Evolutionary conservation across 306 rosid genomes (phyloP).

Genomic region (Arachis stenosperma): DNA sequence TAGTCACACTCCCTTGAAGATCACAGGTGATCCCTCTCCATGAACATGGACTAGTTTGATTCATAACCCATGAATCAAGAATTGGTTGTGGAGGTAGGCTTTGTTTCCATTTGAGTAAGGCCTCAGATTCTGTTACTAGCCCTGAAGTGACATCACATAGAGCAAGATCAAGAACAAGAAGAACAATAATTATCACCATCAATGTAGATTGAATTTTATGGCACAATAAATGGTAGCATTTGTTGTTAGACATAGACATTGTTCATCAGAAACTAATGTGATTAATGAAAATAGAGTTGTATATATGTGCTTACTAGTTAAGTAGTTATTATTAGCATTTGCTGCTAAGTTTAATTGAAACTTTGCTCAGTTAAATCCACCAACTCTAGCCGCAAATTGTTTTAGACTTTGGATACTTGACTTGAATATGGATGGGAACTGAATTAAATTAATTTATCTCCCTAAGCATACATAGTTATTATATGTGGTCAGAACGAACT

Average conservation of each 20-base stretch:
- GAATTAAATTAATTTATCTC: not conserved
- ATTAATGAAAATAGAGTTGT: no score
- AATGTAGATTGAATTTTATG: not conserved
- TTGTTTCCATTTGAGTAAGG: constrained; percentile 57
- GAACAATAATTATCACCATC: not conserved
- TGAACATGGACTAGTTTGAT: constrained; percentile 45
- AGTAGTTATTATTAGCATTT: not conserved
- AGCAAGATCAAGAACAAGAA: not conserved
- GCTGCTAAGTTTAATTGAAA: not conserved
- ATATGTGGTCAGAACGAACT: not conserved
- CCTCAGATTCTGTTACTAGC: constrained; percentile 45
- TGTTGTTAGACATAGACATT: constrained; percentile 34
- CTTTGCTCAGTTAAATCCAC: not conserved
- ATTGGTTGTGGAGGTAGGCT: constrained; percentile 53
- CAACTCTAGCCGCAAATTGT: no score
- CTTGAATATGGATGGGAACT: not conserved
- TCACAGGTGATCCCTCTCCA: constrained; percentile 63
- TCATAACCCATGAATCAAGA: constrained; percentile 51
- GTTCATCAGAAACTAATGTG: constrained; percentile 1
- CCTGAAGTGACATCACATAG: constrained; percentile 17
- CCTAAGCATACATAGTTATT: no score
- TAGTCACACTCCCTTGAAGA: constrained; percentile 33
- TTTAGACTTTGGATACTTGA: not conserved
- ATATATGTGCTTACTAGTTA: no score
- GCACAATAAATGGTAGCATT: not conserved